Percentiles rank a stretch among this genome's conserved stretches.
These are phyloP conservation scores for Trichosanthes cucumerina DNA, from an alignment of 306 rosid species.

Conservation along the genomic window DNA sequence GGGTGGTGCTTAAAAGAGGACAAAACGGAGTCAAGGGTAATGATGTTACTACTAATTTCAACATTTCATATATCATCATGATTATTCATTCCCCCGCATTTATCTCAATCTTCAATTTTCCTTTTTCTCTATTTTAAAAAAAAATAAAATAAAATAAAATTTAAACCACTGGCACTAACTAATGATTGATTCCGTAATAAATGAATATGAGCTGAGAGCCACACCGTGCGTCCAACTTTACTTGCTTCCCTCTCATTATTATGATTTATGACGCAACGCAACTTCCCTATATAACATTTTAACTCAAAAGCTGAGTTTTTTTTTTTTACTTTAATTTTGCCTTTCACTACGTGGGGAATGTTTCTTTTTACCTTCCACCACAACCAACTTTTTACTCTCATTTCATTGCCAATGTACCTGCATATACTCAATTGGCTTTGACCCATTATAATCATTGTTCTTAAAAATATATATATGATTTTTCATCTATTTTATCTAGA, in stretches of 20 bases:
- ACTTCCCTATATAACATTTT: background rate
- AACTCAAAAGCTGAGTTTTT: too few species aligned
- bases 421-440: too few species aligned
- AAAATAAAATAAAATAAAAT: too few species aligned
- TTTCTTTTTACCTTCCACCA: too few species aligned
- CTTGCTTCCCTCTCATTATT: background rate
- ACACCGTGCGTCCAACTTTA: constrained; percentile 5
- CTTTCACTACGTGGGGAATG: too few species aligned
- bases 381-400: too few species aligned
- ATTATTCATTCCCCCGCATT: constrained; percentile 17
- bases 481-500: too few species aligned
- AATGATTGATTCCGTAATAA: background rate
- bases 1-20: background rate
- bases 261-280: background rate
- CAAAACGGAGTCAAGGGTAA: constrained; percentile 38
- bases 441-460: too few species aligned
- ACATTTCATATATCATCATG: constrained; percentile 15
- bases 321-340: too few species aligned
- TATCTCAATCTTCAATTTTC: constrained; percentile 15
- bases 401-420: too few species aligned
- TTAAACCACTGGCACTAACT: background rate
- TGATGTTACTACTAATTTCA: constrained; percentile 12
- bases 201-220: background rate
- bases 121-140: background rate
- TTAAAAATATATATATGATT: too few species aligned